phyloP scores from a whole-genome alignment of 805 yeast genomes.

The Scheffersomyces ergatensis region DNA sequence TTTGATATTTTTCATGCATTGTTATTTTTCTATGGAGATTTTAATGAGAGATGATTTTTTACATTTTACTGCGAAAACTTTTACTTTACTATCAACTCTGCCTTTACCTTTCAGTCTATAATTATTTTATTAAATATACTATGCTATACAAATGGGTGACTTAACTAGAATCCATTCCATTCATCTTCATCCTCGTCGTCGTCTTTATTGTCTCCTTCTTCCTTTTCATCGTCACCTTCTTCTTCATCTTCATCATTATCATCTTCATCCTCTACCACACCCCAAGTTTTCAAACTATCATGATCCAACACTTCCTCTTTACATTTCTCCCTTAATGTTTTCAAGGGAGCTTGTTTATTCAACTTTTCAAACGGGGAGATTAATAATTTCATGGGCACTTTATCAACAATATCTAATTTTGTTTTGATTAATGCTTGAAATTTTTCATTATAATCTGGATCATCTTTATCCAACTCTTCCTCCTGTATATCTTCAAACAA shows the following conservation, averaged over 20 bases:
- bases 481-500: conserved; percentile 49
- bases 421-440: conserved; percentile 16
- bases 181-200: conserved; percentile 25
- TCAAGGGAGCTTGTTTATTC: conserved; percentile 47
- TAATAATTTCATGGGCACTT: conserved; percentile 53
- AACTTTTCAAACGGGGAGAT: conserved; percentile 61
- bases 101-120: too few species aligned
- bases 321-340: conserved; percentile 64
- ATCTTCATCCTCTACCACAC: conserved; percentile 33
- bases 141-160: too few species aligned
- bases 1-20: too few species aligned
- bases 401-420: conserved; percentile 30
- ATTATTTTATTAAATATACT: too few species aligned
- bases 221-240: conserved; percentile 12
- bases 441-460: conserved; percentile 35
- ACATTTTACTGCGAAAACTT: too few species aligned
- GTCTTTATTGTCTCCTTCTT: conserved; percentile 14
- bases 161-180: conserved; percentile 36
- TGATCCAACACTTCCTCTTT: conserved; percentile 67
- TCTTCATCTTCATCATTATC: conserved; percentile 17
- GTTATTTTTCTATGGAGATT: too few species aligned
- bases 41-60: too few species aligned
- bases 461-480: conserved; percentile 30
- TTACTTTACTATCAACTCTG: too few species aligned
- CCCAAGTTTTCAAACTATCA: conserved; percentile 64